Base-by-base conservation (phyloP, 331 rosid species). In the Malus hybrid region DNA sequence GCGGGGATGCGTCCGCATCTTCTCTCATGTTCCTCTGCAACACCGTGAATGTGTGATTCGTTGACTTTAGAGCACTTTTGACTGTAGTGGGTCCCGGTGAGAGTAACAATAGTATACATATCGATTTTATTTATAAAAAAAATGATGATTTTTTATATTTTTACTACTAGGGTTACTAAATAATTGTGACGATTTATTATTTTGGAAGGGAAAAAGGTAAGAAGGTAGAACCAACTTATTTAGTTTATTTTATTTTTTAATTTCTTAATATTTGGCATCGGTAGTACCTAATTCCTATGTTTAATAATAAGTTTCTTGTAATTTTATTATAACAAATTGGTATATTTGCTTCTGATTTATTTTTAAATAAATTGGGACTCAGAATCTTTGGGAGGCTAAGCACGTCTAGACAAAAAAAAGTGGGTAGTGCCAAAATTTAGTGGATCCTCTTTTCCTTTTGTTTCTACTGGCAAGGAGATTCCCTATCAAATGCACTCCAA, bases 21-120 rank as follows among this genome's bases (percentile, higher is more conserved):
- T 93, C 98, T 3, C 94, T 93, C 89, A 88, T 86, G 88, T 93
- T 93, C 88, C 97, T 91, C 84, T 90, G 94, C 84, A 87, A 91
- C 68, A 85, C 94, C 24, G 87, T 93, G 79, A 91, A 93, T 85
- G 97, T 93, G 2, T 93, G 81, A 91, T 73, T 72, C 28, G 24
- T 72, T 60, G 39, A 22, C 33, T 36, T 48, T 27, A 33, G 13
- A 5, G 27, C 31, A 27, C 10, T 27, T 67, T 52, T 70, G 65
- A 81, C 75, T 71, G 66, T 39, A 59, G 19, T 72, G 31, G 39
- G 65, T 22, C 42, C 44, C 22, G 24, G n/a, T 72, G 56, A 29
- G 71, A 28, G 66, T 22, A 15, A 15, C 12, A 56, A 3, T 56
- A 15, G 15, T 33, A 72, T 73, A 73, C 69, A 39, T 60, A 60